Percentiles rank a stretch among this genome's conserved stretches.
Evolutionary conservation across 2,329 filamentous ascomycete species (phyloP).

Genomic region (Monilinia aucupariae): DNA sequence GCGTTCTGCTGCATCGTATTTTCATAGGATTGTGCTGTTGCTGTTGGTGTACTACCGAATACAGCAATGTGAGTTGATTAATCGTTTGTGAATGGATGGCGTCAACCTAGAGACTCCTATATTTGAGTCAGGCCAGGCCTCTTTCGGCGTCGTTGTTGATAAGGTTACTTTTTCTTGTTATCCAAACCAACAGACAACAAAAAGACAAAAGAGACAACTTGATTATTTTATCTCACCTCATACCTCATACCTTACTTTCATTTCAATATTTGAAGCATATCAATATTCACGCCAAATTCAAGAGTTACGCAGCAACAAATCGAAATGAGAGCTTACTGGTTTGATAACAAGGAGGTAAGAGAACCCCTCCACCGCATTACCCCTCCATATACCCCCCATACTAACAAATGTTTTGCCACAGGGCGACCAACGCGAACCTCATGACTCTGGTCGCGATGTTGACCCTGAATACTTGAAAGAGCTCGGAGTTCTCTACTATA

Average conservation of each 20-base stretch:
- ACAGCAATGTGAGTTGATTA: not conserved
- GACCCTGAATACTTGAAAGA: conserved; percentile 58
- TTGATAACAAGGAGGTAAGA: conserved; percentile 57
- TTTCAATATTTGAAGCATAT: not conserved
- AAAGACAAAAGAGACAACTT: not conserved
- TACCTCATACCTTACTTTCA: not conserved
- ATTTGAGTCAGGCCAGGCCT: not conserved
- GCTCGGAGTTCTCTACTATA: conserved; percentile 76
- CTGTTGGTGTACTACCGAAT: too few species aligned
- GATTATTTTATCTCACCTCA: not conserved
- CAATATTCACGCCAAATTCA: not conserved
- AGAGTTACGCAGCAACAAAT: too few species aligned
- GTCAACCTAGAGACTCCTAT: conserved; percentile 1
- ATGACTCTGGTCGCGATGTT: conserved; percentile 75
- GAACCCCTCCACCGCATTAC: conserved; percentile 11
- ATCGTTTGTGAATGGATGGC: not conserved
- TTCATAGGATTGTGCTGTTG: too few species aligned
- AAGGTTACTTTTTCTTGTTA: not conserved
- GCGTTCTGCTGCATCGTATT: too few species aligned
- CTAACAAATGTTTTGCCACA: conserved; percentile 36
- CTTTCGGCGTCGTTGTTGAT: not conserved
- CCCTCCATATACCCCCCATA: conserved; percentile 12
- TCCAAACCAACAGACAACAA: not conserved
- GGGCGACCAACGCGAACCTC: conserved; percentile 89
- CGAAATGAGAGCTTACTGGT: conserved; percentile 67